Conservation (phyloP, 1,284 basidiomycete genomes). For the Phaffia rhodozyma region DNA sequence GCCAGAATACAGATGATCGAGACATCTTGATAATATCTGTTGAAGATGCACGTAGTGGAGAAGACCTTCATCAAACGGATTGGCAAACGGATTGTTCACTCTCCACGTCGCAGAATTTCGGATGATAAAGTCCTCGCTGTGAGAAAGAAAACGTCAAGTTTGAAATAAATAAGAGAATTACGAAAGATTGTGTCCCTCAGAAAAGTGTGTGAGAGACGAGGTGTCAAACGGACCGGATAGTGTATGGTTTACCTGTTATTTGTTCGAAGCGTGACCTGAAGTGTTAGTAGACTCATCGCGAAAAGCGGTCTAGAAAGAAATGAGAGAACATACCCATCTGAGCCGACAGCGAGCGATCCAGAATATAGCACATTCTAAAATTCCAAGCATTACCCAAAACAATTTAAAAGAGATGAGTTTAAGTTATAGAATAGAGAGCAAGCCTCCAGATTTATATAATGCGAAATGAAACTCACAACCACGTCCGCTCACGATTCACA, state of each 20-base stretch:
- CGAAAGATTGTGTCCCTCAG: conserved; percentile 24
- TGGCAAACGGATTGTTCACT: conserved; percentile 46
- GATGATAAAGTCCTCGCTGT: conserved; percentile 57
- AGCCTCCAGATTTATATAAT: neutral
- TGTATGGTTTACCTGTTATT: conserved; percentile 33
- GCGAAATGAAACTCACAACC: conserved; percentile 44
- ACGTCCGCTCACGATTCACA: conserved; percentile 85
- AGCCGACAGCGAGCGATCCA: conserved; percentile 80
- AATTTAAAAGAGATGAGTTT: neutral
- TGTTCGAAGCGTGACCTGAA: too few relatives aligned
- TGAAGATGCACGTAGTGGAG: conserved; percentile 52
- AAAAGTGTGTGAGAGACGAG: conserved; percentile 21
- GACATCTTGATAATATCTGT: conserved; percentile 71
- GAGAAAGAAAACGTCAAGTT: conserved; percentile 9
- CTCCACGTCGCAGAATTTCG: conserved; percentile 65
- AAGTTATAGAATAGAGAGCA: neutral
- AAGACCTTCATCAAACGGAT: conserved; percentile 51
- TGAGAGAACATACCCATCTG: conserved; percentile 71
- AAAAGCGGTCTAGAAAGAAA: neutral
- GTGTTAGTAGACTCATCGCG: conserved; percentile 28
- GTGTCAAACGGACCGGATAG: conserved; percentile 25
- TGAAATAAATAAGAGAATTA: conserved; percentile 24
- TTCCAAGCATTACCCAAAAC: neutral
- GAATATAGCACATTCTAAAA: conserved; percentile 58
- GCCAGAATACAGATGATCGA: conserved; percentile 80